Evolutionary conservation across 2,329 filamentous ascomycete species (phyloP), one percentile per base, ranked within the genome.

Genomic region (Fusarium sublunatum): DNA sequence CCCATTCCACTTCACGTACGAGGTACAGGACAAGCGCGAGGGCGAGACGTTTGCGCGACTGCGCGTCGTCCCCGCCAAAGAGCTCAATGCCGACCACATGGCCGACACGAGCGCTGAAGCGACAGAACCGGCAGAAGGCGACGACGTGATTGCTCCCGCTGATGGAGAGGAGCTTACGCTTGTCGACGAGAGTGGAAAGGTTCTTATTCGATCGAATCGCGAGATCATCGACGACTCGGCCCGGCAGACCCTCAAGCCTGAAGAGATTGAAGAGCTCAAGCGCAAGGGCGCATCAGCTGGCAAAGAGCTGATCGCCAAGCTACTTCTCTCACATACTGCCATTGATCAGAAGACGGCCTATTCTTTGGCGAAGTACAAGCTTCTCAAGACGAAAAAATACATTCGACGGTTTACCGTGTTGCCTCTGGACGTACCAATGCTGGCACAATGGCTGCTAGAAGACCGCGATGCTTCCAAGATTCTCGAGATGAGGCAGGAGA

Each of bases 301-400:
- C 11, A 91, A 91, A 74, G 93, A 96, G 47, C 85, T 99, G 43
- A 95, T 99, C 64, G 89, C 91, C n/a, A 96, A 93, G 77, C 87
- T 99, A 25, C 86, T 99, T 76, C 84, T 93, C 28, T 95, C 93
- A 39, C 95, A 99, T 76, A 89, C 91, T 15, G 91, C 90, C 2
- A 84, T 99, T 39, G 93, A 96, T 67, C 91, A 98, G 79, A 99
- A 99, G 82, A 98, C 95, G 0, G 84, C 88, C 1, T 99, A 96
- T 72, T 96, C 93, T 3, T 81, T 97, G 55, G 93, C 94, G 39
- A 99, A 99, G 76, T 99, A 99, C 78, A 97, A 95, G 72, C 81
- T 98, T 15, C 83, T 96, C 41, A 99, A 99, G 80, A 90, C 91
- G 64, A 93, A 89, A 74, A 99, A 99, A 77, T 98, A 96, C 74